phyloP scores from a whole-genome alignment of 805 yeast genomes.

The Cyberlindnera xishuangbannaensis region DNA sequence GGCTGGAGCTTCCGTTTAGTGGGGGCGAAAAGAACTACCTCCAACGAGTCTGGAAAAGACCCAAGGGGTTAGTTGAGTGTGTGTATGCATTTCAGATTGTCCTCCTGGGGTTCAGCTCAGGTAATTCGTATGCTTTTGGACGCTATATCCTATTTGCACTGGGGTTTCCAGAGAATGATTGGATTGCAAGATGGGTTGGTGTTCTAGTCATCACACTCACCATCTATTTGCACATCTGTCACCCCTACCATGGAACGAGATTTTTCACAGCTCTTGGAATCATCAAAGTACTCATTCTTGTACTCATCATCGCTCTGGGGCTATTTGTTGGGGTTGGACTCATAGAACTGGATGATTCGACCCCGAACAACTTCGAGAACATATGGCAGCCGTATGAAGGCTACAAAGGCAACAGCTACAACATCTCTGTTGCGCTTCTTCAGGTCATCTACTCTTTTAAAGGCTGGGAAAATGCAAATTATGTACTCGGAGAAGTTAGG shows the following conservation, averaged over 20 bases:
- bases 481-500: conserved; percentile 52
- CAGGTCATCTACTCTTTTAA: conserved; percentile 59
- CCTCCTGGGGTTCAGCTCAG: conserved; percentile 55
- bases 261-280: conserved; percentile 51
- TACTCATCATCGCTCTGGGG: conserved; percentile 45
- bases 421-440: conserved; percentile 49
- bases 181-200: conserved; percentile 41
- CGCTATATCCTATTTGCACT: conserved; percentile 43
- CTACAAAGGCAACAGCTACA: conserved; percentile 39
- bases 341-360: conserved; percentile 19
- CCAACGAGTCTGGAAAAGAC: conserved; percentile 49
- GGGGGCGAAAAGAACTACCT: conserved; percentile 70
- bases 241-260: conserved; percentile 44
- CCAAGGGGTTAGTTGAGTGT: conserved; percentile 47
- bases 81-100: conserved; percentile 47
- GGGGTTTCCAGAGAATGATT: conserved; percentile 32
- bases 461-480: conserved; percentile 69
- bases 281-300: conserved; percentile 45
- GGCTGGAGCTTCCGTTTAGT: conserved; percentile 55
- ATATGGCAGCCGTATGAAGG: conserved; percentile 36
- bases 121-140: conserved; percentile 62
- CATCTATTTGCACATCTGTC: conserved; percentile 40
- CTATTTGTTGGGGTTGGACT: conserved; percentile 32
- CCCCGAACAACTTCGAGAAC: conserved; percentile 28
- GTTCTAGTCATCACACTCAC: conserved; percentile 42